Conservation (phyloP, 2,329 filamentous ascomycete species). For the Colletotrichum salicis region DNA sequence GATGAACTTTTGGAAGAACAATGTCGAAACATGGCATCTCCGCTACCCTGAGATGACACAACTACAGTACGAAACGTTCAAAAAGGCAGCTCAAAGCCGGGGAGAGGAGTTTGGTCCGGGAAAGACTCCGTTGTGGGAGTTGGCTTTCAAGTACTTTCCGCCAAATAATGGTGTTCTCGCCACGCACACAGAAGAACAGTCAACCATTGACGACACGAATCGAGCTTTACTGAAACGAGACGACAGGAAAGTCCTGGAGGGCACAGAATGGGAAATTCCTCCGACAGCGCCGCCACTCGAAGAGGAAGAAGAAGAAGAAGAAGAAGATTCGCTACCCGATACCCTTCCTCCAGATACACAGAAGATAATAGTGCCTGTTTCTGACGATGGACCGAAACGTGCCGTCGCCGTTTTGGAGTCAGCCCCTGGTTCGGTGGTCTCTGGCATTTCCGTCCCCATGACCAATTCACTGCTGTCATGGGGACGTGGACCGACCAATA, state of each 20-base stretch:
- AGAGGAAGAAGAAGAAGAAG: constrained; percentile 32
- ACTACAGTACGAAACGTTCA: constrained; percentile 66
- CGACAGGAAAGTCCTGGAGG: constrained; percentile 40
- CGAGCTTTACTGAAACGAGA: constrained; percentile 40
- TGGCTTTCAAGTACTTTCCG: constrained; percentile 70
- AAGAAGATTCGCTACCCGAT: constrained; percentile 47
- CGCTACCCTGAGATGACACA: constrained; percentile 73
- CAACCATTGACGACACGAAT: constrained; percentile 24
- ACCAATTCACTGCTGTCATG: constrained; percentile 77
- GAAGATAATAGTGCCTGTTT: constrained; percentile 47
- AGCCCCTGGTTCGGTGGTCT: constrained; percentile 71
- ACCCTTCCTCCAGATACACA: constrained; percentile 50
- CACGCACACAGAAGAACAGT: constrained; percentile 24
- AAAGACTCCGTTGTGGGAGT: constrained; percentile 62
- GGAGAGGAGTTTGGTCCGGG: constrained; percentile 65
- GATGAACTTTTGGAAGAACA: constrained; percentile 66
- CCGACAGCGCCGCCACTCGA: constrained; percentile 39
- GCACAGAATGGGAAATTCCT: constrained; percentile 41
- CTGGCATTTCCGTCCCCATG: constrained; percentile 72
- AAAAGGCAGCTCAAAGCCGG: constrained; percentile 59
- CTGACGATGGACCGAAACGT: constrained; percentile 48
- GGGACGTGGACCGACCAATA: constrained; percentile 78
- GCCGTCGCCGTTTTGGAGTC: constrained; percentile 75
- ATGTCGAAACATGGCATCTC: constrained; percentile 68
- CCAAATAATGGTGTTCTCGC: constrained; percentile 44